Evolutionary conservation across 2,329 filamentous ascomycete genomes (phyloP).

Genomic region (Fusarium sp.): DNA sequence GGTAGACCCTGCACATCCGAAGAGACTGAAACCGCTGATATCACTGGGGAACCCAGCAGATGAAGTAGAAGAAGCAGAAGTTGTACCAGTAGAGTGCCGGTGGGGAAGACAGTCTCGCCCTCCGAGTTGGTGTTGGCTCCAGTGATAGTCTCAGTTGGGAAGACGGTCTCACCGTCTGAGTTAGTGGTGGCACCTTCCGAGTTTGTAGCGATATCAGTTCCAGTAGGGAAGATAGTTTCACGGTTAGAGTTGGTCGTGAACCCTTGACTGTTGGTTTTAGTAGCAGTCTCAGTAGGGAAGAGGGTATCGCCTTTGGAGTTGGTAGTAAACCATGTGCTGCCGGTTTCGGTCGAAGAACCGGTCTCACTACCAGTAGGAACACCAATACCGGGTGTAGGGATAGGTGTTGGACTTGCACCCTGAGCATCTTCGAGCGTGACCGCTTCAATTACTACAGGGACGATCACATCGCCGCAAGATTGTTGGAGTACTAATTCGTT

Average conservation of each 20-base stretch:
- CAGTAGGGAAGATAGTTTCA: not conserved
- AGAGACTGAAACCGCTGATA: slow-evolving; percentile 32
- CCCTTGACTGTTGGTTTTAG: not conserved
- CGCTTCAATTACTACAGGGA: not conserved
- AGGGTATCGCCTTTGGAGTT: not conserved
- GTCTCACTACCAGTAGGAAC: not conserved
- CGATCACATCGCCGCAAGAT: not conserved
- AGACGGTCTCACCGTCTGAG: not conserved
- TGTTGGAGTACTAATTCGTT: not conserved
- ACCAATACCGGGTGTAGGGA: not conserved
- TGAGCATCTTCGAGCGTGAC: not conserved
- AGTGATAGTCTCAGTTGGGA: not conserved
- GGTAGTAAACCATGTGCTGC: not conserved
- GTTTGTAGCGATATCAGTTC: not conserved
- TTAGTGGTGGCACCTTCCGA: not conserved
- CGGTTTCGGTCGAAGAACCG: not conserved
- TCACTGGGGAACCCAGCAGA: slow-evolving; percentile 20
- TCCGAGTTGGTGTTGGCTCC: not conserved
- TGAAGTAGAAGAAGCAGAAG: slow-evolving; percentile 17
- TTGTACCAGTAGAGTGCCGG: not conserved
- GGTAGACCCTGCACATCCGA: slow-evolving; percentile 39
- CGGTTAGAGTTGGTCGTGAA: not conserved
- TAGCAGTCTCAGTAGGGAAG: slow-evolving; percentile 41
- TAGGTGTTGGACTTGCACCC: not conserved
- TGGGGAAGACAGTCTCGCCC: not conserved